Conservation (phyloP, 306 rosid genomes). For the Dalbergia oliveri region DNA sequence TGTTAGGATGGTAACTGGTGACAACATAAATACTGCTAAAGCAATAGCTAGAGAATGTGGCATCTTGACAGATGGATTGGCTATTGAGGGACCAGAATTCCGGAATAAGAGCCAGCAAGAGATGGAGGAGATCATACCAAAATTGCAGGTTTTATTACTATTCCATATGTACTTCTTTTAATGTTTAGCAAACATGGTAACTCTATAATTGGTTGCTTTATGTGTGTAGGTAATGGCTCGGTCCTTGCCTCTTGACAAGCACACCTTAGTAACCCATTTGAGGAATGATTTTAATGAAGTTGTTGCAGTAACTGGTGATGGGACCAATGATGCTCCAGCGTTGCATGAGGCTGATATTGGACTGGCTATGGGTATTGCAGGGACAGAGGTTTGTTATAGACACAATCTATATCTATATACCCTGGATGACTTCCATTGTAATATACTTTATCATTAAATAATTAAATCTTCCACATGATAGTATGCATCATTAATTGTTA, state of each 20-base stretch:
- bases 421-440: background rate
- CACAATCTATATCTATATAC: conserved; percentile 19
- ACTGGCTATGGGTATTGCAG: conserved; percentile 94
- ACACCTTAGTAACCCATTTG: conserved; percentile 76
- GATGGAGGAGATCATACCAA: conserved; percentile 74
- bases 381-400: conserved; percentile 84
- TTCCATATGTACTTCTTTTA: conserved; percentile 1
- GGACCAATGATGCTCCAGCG: conserved; percentile 96
- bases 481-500: background rate
- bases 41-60: conserved; percentile 97
- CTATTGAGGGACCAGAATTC: conserved; percentile 91
- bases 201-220: conserved; percentile 21
- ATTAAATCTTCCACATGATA: background rate
- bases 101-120: conserved; percentile 64
- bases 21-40: conserved; percentile 90
- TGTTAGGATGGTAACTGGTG: conserved; percentile 95
- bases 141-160: conserved; percentile 72
- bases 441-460: background rate
- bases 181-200: background rate
- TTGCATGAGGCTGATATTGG: conserved; percentile 95
- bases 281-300: conserved; percentile 72
- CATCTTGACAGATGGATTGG: conserved; percentile 86
- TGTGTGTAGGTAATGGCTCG: conserved; percentile 90
- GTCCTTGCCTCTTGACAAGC: conserved; percentile 89
- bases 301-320: conserved; percentile 96